These are phyloP conservation scores for Wickerhamomyces canadensis DNA, from an alignment of 805 yeast genomes.

Conservation along the genomic window DNA sequence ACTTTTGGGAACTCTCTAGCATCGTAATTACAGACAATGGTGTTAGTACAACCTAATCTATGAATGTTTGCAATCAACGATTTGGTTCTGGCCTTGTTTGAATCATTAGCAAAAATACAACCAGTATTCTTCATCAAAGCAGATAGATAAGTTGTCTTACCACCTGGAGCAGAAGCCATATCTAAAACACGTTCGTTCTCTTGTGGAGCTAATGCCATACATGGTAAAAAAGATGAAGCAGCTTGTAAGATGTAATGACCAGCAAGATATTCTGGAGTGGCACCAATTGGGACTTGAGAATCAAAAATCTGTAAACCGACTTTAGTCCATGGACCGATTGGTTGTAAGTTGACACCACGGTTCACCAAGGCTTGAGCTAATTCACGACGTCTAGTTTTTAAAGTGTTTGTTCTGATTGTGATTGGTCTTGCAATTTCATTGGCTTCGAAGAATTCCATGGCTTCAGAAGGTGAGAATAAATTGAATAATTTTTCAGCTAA, in stretches of 20 bases:
- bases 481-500: constrained; percentile 92
- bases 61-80: constrained; percentile 96
- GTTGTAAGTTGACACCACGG: constrained; percentile 95
- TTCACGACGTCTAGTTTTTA: constrained; percentile 91
- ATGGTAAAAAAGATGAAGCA: constrained; percentile 96
- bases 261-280: constrained; percentile 97
- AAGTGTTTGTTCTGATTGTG: constrained; percentile 95
- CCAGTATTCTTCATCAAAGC: constrained; percentile 99
- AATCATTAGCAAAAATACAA: constrained; percentile 93
- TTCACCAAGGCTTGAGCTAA: constrained; percentile 91
- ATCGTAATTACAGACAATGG: constrained; percentile 95
- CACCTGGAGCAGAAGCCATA: constrained; percentile 99
- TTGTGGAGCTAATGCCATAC: constrained; percentile 96
- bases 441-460: constrained; percentile 97
- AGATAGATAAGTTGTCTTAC: constrained; percentile 90
- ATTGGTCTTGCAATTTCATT: constrained; percentile 96
- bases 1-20: constrained; percentile 98
- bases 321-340: constrained; percentile 96
- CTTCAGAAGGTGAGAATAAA: constrained; percentile 90
- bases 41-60: constrained; percentile 92
- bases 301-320: constrained; percentile 97
- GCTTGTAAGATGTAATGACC: constrained; percentile 98
- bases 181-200: constrained; percentile 93
- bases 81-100: constrained; percentile 94
- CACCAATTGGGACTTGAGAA: constrained; percentile 99